Evolutionary conservation across 1,284 basidiomycete species (phyloP), one percentile per base, ranked within the genome.

Genomic region (Lentinula novae-zelandiae): DNA sequence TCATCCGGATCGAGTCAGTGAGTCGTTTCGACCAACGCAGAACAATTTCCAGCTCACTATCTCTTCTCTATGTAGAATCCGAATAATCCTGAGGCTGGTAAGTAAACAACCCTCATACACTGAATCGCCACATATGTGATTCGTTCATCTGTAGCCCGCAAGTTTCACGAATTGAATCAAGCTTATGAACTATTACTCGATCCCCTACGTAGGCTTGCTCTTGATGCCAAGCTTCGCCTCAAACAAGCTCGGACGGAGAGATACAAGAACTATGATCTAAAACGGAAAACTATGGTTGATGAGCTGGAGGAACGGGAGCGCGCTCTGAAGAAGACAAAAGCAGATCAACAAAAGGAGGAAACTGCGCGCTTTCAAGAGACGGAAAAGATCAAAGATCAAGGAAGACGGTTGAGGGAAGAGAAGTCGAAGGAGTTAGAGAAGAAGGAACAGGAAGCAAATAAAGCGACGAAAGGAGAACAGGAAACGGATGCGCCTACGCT

Each of bases 181-280:
- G 90, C 95, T 0, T 91, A 93, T 65, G 91, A 94, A 66, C 82
- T 95, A 17, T 80, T 98, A 2, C 85, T 92, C 61, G 92, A 96
- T 68, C 91, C 91, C 0, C 77, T 90, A 6, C 87, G 92, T 56
- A 86, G 94, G 22, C 82, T 92, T n/a, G 91, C 88, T 3, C 77
- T 96, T 44, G 92, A 95, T 69, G 89, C 89, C 1, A 90, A 90
- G 69, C 75, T 92, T 8, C 86, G 91, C 57, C 74, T 89, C 1
- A 87, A 92, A 63, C 80, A 85, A 22, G 89, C 87, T 5, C 82
- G 86, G 59, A 86, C 85, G 49, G 85, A 87, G 57, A 84, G 92
- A 10, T 93, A 87, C 68, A 82, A 92, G 5, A 76, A 83, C 10
- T 92, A 87, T 71, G 91, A 95, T 68, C 81, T 77, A 60, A 94